Evolutionary conservation across 2,329 filamentous ascomycete genomes (phyloP).

Genomic region (Alternaria panax): DNA sequence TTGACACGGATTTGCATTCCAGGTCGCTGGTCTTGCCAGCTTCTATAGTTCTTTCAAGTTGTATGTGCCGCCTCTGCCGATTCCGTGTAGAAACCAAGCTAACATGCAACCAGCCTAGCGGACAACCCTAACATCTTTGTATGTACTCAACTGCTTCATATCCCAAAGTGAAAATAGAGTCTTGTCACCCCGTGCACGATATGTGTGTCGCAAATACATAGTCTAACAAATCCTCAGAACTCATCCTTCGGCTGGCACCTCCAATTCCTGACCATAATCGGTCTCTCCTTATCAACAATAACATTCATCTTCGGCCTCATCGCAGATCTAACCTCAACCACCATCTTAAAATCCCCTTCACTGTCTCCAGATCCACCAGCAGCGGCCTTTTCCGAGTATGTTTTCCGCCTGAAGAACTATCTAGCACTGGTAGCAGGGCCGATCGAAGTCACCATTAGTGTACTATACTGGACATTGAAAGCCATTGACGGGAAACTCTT

Average conservation of each 20-base stretch:
- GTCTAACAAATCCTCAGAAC: slow-evolving; percentile 48
- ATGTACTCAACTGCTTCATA: slow-evolving; percentile 2
- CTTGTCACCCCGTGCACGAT: neutral
- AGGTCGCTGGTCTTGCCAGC: slow-evolving; percentile 53
- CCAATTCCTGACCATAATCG: slow-evolving; percentile 78
- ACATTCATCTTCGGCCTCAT: slow-evolving; percentile 69
- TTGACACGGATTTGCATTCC: neutral
- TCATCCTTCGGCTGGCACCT: slow-evolving; percentile 72
- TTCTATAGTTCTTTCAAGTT: slow-evolving; percentile 56
- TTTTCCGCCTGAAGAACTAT: slow-evolving; percentile 73
- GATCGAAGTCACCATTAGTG: slow-evolving; percentile 72
- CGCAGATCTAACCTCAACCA: slow-evolving; percentile 62
- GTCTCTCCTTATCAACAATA: slow-evolving; percentile 66
- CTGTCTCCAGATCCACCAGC: slow-evolving; percentile 3
- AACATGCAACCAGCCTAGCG: slow-evolving; percentile 30
- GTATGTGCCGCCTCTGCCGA: slow-evolving; percentile 19
- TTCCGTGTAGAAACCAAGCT: neutral
- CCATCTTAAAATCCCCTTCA: slow-evolving; percentile 32
- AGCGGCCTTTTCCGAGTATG: slow-evolving; percentile 50
- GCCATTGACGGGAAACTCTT: slow-evolving; percentile 62
- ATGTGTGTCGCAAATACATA: neutral
- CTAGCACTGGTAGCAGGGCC: slow-evolving; percentile 72
- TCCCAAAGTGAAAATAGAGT: neutral
- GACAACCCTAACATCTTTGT: slow-evolving; percentile 43
- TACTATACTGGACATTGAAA: slow-evolving; percentile 76